Evolutionary conservation across 208 protist species (phyloP), one percentile per base, ranked within the genome.

Genomic region (Leishmania gerbilli): DNA sequence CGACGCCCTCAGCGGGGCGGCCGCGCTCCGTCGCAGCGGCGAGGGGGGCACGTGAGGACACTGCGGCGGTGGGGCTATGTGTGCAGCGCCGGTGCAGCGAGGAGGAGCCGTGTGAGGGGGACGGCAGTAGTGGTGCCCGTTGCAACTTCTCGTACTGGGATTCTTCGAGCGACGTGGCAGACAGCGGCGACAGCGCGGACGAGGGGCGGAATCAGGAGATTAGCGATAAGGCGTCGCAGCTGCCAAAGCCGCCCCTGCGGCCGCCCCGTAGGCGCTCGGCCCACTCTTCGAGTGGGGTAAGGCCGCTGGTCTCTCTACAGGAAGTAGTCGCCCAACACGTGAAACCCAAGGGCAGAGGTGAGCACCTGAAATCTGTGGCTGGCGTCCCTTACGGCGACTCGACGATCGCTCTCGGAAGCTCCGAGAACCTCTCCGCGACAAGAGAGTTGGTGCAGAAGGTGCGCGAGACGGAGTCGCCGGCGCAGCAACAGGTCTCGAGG

Each of bases 61-160:
- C 34, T 49, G 37, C 9, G 74, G 24, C 27, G 37, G 11, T 37
- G 53, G 24, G 3, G 45, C 51, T 19, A 74, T 37, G 51, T n/a
- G 37, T 31, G 9, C 45, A 71, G 34, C 56, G 69, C 45, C 34
- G 45, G 40, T 47, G 60, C 75, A 40, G 37, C 62, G 24, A 56
- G 69, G 40, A 56, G 77, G 58, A 62, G 77, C 69, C 77, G 37
- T n/a, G 19, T 34, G 77, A 79, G 21, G 69, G 42, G 34, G 19
- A 49, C 8, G 55, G 71, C 24, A 58, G 45, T 40, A 64, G 45
- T 78, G 11, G 47, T 0, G 53, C 76, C 4, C 51, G 74, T 13
- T 49, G 49, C 9, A 56, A 81, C 77, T 84, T 64, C 81, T 84
- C 81, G 34, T 84, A 77, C 81, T 80, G 81, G 81, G 78, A 77